Percentiles rank a stretch among this genome's conserved stretches.
Evolutionary conservation across 1,284 basidiomycete genomes (phyloP).

Genomic region (Apiotrichum gamsii): DNA sequence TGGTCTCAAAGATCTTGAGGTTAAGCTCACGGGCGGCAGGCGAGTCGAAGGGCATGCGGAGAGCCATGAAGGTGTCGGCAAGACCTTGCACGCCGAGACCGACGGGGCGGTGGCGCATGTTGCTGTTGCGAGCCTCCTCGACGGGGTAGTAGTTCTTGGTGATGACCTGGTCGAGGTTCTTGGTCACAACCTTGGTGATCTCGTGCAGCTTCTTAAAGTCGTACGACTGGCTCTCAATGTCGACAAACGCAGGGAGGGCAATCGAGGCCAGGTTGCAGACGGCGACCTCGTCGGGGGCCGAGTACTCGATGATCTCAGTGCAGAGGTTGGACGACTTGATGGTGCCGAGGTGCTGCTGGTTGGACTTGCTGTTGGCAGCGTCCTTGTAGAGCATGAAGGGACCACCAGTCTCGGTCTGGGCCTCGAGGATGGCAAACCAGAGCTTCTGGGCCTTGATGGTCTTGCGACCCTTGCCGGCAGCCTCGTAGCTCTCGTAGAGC

Average conservation of each 20-base stretch:
- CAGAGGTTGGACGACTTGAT: slow-evolving; percentile 99
- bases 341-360: slow-evolving; percentile 97
- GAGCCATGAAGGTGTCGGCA: slow-evolving; percentile 96
- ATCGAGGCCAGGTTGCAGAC: slow-evolving; percentile 99
- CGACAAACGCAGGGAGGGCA: slow-evolving; percentile 83
- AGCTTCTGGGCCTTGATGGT: slow-evolving; percentile 93
- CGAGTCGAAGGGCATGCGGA: slow-evolving; percentile 94
- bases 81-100: slow-evolving; percentile 98
- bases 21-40: slow-evolving; percentile 82
- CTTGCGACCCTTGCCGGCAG: slow-evolving; percentile 78
- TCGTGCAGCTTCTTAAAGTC: slow-evolving; percentile 94
- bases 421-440: slow-evolving; percentile 96
- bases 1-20: slow-evolving; percentile 96
- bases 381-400: slow-evolving; percentile 99
- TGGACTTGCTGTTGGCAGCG: slow-evolving; percentile 83
- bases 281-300: slow-evolving; percentile 93
- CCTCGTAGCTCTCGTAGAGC: slow-evolving; percentile 85
- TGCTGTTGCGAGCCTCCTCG: slow-evolving; percentile 81
- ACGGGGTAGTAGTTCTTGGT: slow-evolving; percentile 68
- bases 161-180: slow-evolving; percentile 70
- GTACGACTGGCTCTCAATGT: slow-evolving; percentile 55
- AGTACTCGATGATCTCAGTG: slow-evolving; percentile 99
- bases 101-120: slow-evolving; percentile 96
- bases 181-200: slow-evolving; percentile 84
- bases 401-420: slow-evolving; percentile 95